These are phyloP conservation scores for Rosa rugosa DNA, from an alignment of 306 rosid genomes.

Conservation along the genomic window DNA sequence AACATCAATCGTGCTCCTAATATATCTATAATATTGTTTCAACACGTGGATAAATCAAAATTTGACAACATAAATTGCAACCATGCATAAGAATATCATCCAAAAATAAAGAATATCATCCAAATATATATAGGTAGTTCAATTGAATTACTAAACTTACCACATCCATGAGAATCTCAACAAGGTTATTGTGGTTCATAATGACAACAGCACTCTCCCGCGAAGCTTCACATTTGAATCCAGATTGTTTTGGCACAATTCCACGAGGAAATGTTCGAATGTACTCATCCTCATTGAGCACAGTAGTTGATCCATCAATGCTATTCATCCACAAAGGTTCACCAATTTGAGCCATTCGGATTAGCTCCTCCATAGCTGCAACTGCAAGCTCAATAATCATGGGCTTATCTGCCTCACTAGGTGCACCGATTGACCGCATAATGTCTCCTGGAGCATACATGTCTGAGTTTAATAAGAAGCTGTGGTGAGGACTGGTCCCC, in stretches of 20 bases:
- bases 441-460: conserved; percentile 70
- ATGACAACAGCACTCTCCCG: conserved; percentile 78
- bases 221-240: conserved; percentile 77
- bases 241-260: conserved; percentile 68
- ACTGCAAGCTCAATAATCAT: conserved; percentile 91
- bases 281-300: conserved; percentile 83
- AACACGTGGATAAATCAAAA: background rate
- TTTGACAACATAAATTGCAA: background rate
- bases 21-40: background rate
- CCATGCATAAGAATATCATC: background rate
- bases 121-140: background rate
- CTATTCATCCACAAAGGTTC: conserved; percentile 92
- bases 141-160: conserved; percentile 22
- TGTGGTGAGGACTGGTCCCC: conserved; percentile 23
- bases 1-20: background rate
- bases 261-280: conserved; percentile 76
- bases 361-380: conserved; percentile 89
- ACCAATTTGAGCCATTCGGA: conserved; percentile 82
- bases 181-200: conserved; percentile 86
- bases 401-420: conserved; percentile 82
- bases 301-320: conserved; percentile 49
- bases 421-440: conserved; percentile 61
- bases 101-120: background rate
- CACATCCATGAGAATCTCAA: conserved; percentile 97
- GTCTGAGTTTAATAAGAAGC: conserved; percentile 29